These are phyloP conservation scores for Albugo candida DNA, from an alignment of 352 stramenopile species.

Conservation along the genomic window DNA sequence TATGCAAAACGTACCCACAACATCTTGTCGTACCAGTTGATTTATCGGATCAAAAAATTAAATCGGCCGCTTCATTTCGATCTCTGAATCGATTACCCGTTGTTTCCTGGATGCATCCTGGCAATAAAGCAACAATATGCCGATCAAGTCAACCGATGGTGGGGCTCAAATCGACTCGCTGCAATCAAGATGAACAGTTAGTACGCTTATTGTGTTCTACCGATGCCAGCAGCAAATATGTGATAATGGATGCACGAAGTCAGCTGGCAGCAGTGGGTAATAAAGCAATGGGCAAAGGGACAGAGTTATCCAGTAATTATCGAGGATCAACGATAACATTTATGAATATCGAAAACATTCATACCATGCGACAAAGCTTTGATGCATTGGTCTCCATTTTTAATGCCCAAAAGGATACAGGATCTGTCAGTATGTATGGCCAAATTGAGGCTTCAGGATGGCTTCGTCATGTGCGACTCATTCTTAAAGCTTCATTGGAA, in stretches of 20 bases:
- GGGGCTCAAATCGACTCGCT: constrained; percentile 56
- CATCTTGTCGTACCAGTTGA: constrained; percentile 83
- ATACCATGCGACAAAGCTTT: constrained; percentile 89
- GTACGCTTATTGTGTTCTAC: constrained; percentile 35
- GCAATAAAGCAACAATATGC: constrained; percentile 59
- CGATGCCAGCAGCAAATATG: constrained; percentile 28
- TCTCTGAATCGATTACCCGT: constrained; percentile 50
- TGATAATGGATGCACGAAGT: constrained; percentile 70
- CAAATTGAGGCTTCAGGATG: constrained; percentile 89
- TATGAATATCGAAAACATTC: constrained; percentile 98
- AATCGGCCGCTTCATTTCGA: constrained; percentile 45
- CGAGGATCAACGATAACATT: constrained; percentile 85
- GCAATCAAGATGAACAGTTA: constrained; percentile 54
- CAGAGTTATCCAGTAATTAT: constrained; percentile 93
- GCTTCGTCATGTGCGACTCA: constrained; percentile 85
- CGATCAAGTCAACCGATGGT: constrained; percentile 64
- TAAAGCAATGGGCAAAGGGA: constrained; percentile 87
- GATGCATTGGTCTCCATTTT: constrained; percentile 67
- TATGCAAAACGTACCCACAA: constrained; percentile 90
- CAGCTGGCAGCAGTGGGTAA: constrained; percentile 74
- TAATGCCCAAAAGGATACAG: constrained; percentile 42
- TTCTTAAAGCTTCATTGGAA: constrained; percentile 85
- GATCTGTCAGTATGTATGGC: constrained; percentile 60
- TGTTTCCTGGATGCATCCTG: constrained; percentile 51
- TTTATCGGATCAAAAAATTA: constrained; percentile 82